Conservation (phyloP, 345 rosid species). For the Melastoma malabathricum region DNA sequence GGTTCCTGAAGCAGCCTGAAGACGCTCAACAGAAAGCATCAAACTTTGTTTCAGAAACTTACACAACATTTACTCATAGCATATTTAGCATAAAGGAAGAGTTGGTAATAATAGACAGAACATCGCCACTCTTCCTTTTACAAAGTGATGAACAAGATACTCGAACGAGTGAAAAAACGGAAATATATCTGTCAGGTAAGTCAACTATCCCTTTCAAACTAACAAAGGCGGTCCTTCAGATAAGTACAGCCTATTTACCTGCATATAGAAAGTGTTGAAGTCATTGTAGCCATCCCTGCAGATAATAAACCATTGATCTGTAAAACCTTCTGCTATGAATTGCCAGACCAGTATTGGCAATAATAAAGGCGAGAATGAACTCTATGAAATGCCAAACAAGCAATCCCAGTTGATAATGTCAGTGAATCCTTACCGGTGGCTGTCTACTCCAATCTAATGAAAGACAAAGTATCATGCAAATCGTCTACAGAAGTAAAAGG, state of each 20-base stretch:
- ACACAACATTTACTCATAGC: too few species aligned
- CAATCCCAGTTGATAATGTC: background rate
- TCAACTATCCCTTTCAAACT: background rate
- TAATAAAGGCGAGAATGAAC: too few species aligned
- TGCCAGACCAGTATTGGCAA: too few species aligned
- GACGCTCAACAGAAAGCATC: conserved; percentile 6
- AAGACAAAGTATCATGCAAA: too few species aligned
- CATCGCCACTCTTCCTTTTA: too few species aligned
- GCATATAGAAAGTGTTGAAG: conserved; percentile 97
- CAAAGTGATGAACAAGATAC: too few species aligned
- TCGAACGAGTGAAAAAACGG: background rate
- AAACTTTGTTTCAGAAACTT: background rate
- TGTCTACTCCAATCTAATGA: too few species aligned
- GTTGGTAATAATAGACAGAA: too few species aligned
- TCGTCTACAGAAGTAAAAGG: too few species aligned
- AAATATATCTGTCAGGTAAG: background rate
- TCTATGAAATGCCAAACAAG: background rate
- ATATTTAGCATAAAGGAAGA: too few species aligned
- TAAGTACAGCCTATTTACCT: conserved; percentile 39
- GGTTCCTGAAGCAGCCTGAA: conserved; percentile 94
- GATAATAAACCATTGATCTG: conserved; percentile 17
- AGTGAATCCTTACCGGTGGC: too few species aligned
- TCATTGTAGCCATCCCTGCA: conserved; percentile 98
- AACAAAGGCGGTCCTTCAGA: background rate
- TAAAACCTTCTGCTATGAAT: background rate